A percentile compares a stretch with the other conserved stretches of the same genome.
phyloP scores from a whole-genome alignment of 2,329 filamentous ascomycete genomes.

The Pseudogymnoascus sp. region DNA sequence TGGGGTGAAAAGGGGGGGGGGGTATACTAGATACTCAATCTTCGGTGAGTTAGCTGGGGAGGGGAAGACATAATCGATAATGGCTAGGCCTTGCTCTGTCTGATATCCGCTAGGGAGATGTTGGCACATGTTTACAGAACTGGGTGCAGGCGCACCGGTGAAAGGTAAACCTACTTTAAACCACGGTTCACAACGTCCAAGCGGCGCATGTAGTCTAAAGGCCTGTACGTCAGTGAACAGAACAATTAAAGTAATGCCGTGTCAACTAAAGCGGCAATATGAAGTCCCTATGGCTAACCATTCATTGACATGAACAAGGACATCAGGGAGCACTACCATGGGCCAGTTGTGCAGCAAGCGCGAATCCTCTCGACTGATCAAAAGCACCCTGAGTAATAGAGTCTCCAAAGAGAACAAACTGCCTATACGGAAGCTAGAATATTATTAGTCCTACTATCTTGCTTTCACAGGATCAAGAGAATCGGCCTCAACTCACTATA shows the following conservation, averaged over 20 bases:
- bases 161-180: constrained; percentile 44
- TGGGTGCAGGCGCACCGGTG: constrained; percentile 13
- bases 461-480: neutral
- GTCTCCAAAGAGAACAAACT: constrained; percentile 81
- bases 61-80: constrained; percentile 64
- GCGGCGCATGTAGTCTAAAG: constrained; percentile 60
- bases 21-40: constrained; percentile 56
- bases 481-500: neutral
- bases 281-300: neutral
- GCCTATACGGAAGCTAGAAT: constrained; percentile 25
- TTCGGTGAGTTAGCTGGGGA: constrained; percentile 46
- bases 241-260: neutral
- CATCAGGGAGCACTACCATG: constrained; percentile 45
- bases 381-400: constrained; percentile 69
- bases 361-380: constrained; percentile 57
- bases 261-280: neutral
- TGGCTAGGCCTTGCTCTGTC: constrained; percentile 61
- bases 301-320: constrained; percentile 11
- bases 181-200: constrained; percentile 86
- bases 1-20: neutral
- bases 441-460: neutral
- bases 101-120: constrained; percentile 57
- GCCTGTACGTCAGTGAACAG: neutral
- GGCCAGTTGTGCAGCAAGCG: constrained; percentile 57
- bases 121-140: neutral